A percentile compares a stretch with the other conserved stretches of the same genome.
These are phyloP conservation scores for Gryganskiella cystojenkinii DNA, from an alignment of 192 early-diverging fungal genomes.

Conservation along the genomic window DNA sequence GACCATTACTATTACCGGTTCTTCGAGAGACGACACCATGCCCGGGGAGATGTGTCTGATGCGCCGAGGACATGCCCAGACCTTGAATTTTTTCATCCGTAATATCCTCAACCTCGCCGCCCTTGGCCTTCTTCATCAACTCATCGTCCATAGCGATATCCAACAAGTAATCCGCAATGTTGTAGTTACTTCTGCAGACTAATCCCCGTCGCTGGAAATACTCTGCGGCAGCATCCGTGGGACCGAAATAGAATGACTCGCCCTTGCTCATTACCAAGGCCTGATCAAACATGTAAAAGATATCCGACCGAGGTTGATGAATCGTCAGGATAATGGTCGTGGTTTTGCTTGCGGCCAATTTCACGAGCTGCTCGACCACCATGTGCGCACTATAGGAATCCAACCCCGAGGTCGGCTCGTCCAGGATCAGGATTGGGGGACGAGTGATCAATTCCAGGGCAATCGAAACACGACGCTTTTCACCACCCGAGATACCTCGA, in stretches of 20 bases:
- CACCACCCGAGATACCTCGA: conserved; percentile 75
- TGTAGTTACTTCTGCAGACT: conserved; percentile 49
- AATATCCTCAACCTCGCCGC: not conserved
- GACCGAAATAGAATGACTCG: conserved; percentile 51
- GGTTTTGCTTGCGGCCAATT: conserved; percentile 59
- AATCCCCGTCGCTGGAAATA: conserved; percentile 51
- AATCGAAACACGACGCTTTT: conserved; percentile 73
- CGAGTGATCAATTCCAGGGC: conserved; percentile 68
- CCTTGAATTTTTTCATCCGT: conserved; percentile 7
- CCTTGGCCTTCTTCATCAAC: conserved; percentile 5
- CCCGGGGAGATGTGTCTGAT: not conserved
- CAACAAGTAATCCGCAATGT: conserved; percentile 53
- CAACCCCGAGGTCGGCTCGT: conserved; percentile 87
- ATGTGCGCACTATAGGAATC: conserved; percentile 78
- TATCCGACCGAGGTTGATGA: conserved; percentile 61
- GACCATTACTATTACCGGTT: not conserved
- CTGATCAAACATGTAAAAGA: conserved; percentile 60
- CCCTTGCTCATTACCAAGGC: conserved; percentile 52
- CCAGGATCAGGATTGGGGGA: conserved; percentile 81
- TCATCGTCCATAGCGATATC: conserved; percentile 39
- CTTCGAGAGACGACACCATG: not conserved
- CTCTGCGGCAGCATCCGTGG: conserved; percentile 30
- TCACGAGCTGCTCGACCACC: conserved; percentile 70
- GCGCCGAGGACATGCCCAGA: not conserved
- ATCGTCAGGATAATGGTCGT: conserved; percentile 60